These are phyloP conservation scores for Vitellaria paradoxa DNA, from an alignment of 179 eudicot species.

Conservation along the genomic window DNA sequence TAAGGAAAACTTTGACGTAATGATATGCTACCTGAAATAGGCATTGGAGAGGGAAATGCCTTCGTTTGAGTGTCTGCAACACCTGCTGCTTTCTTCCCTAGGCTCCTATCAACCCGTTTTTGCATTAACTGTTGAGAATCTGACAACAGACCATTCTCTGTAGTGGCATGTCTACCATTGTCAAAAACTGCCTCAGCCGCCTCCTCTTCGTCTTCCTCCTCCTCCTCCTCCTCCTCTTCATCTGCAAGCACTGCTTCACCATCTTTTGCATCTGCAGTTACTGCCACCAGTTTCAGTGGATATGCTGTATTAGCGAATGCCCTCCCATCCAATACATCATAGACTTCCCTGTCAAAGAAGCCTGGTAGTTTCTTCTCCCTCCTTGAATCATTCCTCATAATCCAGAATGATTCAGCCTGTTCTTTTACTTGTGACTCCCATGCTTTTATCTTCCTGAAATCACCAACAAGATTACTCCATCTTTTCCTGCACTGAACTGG, in stretches of 20 bases:
- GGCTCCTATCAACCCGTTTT: conserved; percentile 2
- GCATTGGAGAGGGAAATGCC: conserved; percentile 30
- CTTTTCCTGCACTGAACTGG: conserved; percentile 53
- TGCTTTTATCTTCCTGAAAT: conserved; percentile 39
- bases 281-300: conserved; percentile 38
- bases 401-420: conserved; percentile 40
- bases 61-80: conserved; percentile 23
- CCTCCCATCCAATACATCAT: conserved; percentile 38
- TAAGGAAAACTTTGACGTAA: background rate
- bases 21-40: conserved; percentile 41
- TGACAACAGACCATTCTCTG: conserved; percentile 17
- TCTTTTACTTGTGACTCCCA: conserved; percentile 39
- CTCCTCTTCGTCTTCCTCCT: background rate
- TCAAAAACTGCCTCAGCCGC: conserved; percentile 18
- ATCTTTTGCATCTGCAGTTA: conserved; percentile 21
- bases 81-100: conserved; percentile 6
- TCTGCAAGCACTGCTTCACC: conserved; percentile 15
- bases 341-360: conserved; percentile 51
- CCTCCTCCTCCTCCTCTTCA: conserved; percentile 13
- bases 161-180: conserved; percentile 1
- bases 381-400: conserved; percentile 50
- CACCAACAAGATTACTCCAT: conserved; percentile 56
- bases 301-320: conserved; percentile 24
- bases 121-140: conserved; percentile 18
- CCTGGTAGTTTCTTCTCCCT: conserved; percentile 47